Evolutionary conservation across 176 grass and related monocot genomes (phyloP).

Genomic region (Areca catechu): DNA sequence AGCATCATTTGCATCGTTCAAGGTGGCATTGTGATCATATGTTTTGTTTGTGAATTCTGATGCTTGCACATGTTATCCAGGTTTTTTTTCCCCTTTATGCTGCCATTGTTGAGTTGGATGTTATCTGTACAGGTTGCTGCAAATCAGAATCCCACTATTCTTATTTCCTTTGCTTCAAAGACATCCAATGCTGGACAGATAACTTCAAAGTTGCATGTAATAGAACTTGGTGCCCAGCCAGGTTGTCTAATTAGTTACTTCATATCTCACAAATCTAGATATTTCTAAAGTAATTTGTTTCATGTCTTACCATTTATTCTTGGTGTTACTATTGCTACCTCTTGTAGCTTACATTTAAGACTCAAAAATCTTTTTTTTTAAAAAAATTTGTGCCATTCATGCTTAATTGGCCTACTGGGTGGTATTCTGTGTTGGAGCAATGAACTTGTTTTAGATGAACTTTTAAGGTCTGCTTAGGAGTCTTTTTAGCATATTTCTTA

Average conservation of each 20-base stretch:
- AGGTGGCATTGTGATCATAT: constrained; percentile 24
- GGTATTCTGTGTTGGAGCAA: too few relatives aligned
- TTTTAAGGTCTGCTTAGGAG: too few relatives aligned
- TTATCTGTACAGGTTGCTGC: constrained; percentile 47
- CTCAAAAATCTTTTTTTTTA: too few relatives aligned
- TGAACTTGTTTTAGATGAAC: too few relatives aligned
- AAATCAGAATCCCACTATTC: constrained; percentile 82
- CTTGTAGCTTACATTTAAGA: too few relatives aligned
- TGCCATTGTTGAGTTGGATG: neutral
- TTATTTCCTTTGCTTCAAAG: constrained; percentile 91
- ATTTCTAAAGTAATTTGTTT: too few relatives aligned
- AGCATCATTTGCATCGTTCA: constrained; percentile 86
- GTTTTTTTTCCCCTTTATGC: neutral
- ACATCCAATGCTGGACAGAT: constrained; percentile 74
- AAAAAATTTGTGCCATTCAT: too few relatives aligned
- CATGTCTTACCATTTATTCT: too few relatives aligned
- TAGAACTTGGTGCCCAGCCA: constrained; percentile 89
- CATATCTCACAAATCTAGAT: too few relatives aligned
- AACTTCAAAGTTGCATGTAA: constrained; percentile 89
- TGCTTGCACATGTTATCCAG: neutral
- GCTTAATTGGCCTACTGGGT: too few relatives aligned
- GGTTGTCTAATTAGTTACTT: constrained; percentile 2
- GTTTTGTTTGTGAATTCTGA: neutral
- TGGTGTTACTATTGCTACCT: too few relatives aligned
- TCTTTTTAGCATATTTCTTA: too few relatives aligned